Evolutionary conservation across 805 yeast species (phyloP).

Genomic region (Candida boidinii): DNA sequence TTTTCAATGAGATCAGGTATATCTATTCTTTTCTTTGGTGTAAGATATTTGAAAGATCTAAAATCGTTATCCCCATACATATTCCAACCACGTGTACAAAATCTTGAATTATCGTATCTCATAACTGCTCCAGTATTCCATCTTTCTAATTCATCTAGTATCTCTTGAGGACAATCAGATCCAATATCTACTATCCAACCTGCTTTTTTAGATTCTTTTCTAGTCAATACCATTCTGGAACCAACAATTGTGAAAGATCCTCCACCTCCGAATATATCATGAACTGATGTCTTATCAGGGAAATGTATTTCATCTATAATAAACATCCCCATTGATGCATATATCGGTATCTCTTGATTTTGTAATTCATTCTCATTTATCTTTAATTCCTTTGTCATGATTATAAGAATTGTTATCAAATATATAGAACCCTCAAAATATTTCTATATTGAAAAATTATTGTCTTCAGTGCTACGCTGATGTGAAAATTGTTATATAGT

Average conservation of each 20-base stretch:
- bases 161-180: constrained; percentile 53
- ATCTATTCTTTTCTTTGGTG: constrained; percentile 54
- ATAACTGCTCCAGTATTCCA: constrained; percentile 61
- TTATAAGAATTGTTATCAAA: too few species aligned
- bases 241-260: constrained; percentile 79
- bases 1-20: constrained; percentile 42
- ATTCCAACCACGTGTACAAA: constrained; percentile 80
- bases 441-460: background rate
- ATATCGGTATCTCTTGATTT: constrained; percentile 17
- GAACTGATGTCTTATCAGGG: constrained; percentile 27
- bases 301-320: constrained; percentile 80
- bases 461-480: background rate
- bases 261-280: constrained; percentile 78
- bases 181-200: constrained; percentile 79
- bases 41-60: constrained; percentile 49
- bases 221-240: constrained; percentile 46
- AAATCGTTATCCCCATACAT: constrained; percentile 56
- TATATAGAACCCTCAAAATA: too few species aligned
- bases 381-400: too few species aligned
- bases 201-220: constrained; percentile 26
- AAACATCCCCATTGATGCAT: constrained; percentile 79
- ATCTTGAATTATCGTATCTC: constrained; percentile 41
- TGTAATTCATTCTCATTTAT: too few species aligned
- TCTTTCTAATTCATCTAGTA: constrained; percentile 33
- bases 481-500: background rate